These are phyloP conservation scores for Darksidea phi DNA, from an alignment of 495 filamentous ascomycete species.

Conservation along the genomic window DNA sequence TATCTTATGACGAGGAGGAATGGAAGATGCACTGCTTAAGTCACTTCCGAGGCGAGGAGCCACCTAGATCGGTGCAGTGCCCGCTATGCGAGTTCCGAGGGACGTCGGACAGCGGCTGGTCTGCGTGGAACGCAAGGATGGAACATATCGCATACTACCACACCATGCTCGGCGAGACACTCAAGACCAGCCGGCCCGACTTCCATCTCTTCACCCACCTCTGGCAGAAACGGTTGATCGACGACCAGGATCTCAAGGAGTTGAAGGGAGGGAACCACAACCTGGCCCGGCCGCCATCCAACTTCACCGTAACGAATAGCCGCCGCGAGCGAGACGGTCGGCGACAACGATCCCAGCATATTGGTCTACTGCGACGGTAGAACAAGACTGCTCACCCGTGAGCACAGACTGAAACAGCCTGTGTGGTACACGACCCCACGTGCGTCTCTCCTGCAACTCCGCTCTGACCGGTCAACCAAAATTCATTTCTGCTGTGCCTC, in stretches of 20 bases:
- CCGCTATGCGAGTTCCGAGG: slow-evolving; percentile 32
- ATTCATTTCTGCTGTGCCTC: neutral
- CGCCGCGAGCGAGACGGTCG: slow-evolving; percentile 8
- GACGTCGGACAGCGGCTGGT: slow-evolving; percentile 21
- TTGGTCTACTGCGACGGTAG: neutral
- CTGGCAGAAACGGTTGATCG: slow-evolving; percentile 35
- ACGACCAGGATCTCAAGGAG: slow-evolving; percentile 35
- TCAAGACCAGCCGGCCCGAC: slow-evolving; percentile 33
- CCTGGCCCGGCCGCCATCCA: slow-evolving; percentile 20
- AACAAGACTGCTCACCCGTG: neutral
- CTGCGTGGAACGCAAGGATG: slow-evolving; percentile 27
- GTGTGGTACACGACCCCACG: neutral
- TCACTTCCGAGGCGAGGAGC: slow-evolving; percentile 36
- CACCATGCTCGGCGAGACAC: slow-evolving; percentile 14
- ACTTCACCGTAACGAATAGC: slow-evolving; percentile 19
- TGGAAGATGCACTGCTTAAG: slow-evolving; percentile 31
- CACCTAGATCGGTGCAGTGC: slow-evolving; percentile 33
- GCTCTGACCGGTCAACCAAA: slow-evolving; percentile 19
- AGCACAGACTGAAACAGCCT: neutral
- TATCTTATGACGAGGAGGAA: slow-evolving; percentile 26
- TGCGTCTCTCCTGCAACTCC: neutral
- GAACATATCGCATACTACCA: slow-evolving; percentile 32
- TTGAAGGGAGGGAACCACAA: slow-evolving; percentile 36
- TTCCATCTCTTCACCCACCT: slow-evolving; percentile 35
- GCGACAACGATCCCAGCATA: slow-evolving; percentile 14